Evolutionary conservation across 1,284 basidiomycete species (phyloP).

Genomic region (Pseudozyma flocculosa): DNA sequence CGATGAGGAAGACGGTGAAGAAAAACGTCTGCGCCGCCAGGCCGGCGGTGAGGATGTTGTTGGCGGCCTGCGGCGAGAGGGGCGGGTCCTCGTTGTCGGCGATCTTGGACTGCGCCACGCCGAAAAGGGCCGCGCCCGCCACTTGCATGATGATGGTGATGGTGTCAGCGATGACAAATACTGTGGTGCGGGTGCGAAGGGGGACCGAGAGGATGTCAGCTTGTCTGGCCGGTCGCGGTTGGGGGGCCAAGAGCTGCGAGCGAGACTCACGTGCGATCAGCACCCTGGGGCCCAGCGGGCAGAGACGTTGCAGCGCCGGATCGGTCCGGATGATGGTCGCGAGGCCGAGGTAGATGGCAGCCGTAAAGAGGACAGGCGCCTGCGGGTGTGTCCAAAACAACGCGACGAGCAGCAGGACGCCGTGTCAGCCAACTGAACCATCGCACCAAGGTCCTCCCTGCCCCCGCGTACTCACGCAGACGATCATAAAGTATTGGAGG

Average conservation of each 20-base stretch:
- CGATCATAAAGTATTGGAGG: slow-evolving; percentile 60
- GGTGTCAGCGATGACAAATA: slow-evolving; percentile 58
- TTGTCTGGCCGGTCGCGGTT: too few species aligned
- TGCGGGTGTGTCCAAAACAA: slow-evolving; percentile 3
- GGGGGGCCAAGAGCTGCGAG: too few species aligned
- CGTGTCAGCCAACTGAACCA: too few species aligned
- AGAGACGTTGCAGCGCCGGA: slow-evolving; percentile 16
- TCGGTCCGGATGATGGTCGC: slow-evolving; percentile 46
- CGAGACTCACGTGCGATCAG: slow-evolving; percentile 50
- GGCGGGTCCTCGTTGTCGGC: slow-evolving; percentile 36
- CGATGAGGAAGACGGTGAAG: slow-evolving; percentile 56
- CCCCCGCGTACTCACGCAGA: slow-evolving; percentile 51
- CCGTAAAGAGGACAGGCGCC: slow-evolving; percentile 59
- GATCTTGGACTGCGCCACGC: slow-evolving; percentile 56
- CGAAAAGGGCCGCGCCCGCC: slow-evolving; percentile 60
- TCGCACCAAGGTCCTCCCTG: too few species aligned
- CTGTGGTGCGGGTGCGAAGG: slow-evolving; percentile 9
- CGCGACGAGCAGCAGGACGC: too few species aligned
- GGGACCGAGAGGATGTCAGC: slow-evolving; percentile 6
- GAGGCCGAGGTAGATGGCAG: slow-evolving; percentile 59
- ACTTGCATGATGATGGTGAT: slow-evolving; percentile 59
- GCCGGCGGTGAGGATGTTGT: slow-evolving; percentile 60
- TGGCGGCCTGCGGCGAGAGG: slow-evolving; percentile 56
- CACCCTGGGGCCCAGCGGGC: slow-evolving; percentile 44
- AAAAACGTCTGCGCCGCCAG: slow-evolving; percentile 56